phyloP scores from a whole-genome alignment of 148 eudicot species.

The Chenopodium album region DNA sequence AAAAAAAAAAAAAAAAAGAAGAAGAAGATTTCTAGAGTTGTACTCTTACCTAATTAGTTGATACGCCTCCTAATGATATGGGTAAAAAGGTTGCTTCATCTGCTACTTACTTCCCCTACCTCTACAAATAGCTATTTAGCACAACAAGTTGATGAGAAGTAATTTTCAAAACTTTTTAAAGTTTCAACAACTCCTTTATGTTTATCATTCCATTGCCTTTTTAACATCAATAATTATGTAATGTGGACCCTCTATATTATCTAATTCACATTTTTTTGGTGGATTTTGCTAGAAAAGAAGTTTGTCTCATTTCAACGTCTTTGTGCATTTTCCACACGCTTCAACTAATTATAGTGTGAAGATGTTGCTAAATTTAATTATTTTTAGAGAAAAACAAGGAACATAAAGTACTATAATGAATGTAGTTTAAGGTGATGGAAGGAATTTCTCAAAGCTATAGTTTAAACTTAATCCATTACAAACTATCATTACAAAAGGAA shows the following conservation, averaged over 20 bases:
- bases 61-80: neutral
- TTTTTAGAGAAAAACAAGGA: too few relatives aligned
- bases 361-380: too few relatives aligned
- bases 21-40: neutral
- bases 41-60: neutral
- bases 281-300: neutral
- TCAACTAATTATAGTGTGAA: neutral
- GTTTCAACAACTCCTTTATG: too few relatives aligned
- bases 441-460: too few relatives aligned
- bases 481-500: too few relatives aligned
- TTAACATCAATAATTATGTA: too few relatives aligned
- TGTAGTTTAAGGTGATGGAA: too few relatives aligned
- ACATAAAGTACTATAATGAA: too few relatives aligned
- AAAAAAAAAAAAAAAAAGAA: too few relatives aligned
- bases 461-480: too few relatives aligned
- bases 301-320: neutral
- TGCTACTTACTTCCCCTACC: neutral
- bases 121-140: neutral
- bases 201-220: too few relatives aligned
- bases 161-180: neutral
- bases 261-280: neutral
- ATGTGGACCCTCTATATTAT: constrained; percentile 1
- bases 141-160: neutral
- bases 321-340: neutral
- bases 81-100: neutral